These are phyloP conservation scores for Gynochthodes officinalis DNA, from an alignment of 257 asterid genomes.

Conservation along the genomic window DNA sequence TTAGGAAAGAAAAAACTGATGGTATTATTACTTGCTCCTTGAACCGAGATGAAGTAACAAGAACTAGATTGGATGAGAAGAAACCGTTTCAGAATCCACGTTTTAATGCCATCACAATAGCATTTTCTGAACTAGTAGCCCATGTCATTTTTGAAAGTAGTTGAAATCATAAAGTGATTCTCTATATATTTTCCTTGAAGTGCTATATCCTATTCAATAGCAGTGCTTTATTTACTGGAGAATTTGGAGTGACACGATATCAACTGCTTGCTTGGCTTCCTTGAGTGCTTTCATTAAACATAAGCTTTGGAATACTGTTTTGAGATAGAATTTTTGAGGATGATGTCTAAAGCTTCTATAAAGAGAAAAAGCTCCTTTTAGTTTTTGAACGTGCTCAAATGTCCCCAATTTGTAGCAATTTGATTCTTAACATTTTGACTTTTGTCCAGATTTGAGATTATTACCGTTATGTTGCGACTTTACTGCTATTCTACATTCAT, in stretches of 20 bases:
- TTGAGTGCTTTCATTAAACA: not conserved
- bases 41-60: not conserved
- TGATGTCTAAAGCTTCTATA: not conserved
- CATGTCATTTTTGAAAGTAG: not conserved
- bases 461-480: not conserved
- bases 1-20: not conserved
- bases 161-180: not conserved
- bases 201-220: not conserved
- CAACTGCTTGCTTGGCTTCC: conserved; percentile 1
- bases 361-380: not conserved
- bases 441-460: not conserved
- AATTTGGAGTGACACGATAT: not conserved
- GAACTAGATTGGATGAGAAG: not conserved
- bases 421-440: not conserved
- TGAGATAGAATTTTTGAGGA: not conserved
- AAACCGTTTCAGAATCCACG: not conserved
- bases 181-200: not conserved
- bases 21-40: not conserved
- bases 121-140: not conserved
- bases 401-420: not conserved
- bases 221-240: not conserved
- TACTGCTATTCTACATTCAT: not conserved
- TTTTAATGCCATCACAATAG: not conserved
- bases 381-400: not conserved
- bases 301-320: not conserved